Evolutionary conservation across 371 early-diverging fungal genomes (phyloP), one percentile per base, ranked within the genome.

Genomic region (Edhazardia aedis): DNA sequence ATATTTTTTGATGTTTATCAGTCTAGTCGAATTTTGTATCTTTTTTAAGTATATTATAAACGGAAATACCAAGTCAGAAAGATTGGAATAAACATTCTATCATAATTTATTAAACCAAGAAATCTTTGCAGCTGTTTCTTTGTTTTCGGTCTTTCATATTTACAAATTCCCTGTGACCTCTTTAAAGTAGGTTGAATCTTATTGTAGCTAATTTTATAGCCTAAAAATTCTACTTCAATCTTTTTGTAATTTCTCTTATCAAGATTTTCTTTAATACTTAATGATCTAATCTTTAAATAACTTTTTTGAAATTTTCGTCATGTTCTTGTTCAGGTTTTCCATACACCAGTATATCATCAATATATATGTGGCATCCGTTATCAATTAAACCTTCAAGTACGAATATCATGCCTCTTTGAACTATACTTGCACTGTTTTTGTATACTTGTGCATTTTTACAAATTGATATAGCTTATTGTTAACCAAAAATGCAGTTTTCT

Each of bases 381-480:
- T 42, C 48, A 14, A 48, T 54, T 11, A n/a, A 43, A 14, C 38
- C 48, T 37, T 50, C 28, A n/a, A 59, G 24, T 1, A 53, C 23
- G 3, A 22, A 16, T 21, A 47, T 24, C 48, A 59, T 54, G 1
- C 11, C 26, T 48, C 53, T 53, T 55, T 59, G 54, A 47, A 59
- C 53, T 11, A 59, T 23, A 4, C 54, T 55, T 18, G 60, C 48
- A 1, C 46, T 45, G 25, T 59, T 59, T 33, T 59, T 59, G 26
- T 39, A 59, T 0, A 47, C 60, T 38, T 47, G 46, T 1, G 54
- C 60, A 59, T 59, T 29, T 45, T 51, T 1, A 4, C 53, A 9
- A 48, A 48, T 3, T 45, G 46, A 12, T 16, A 16, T 3, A 45
- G 22, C 22, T 22, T 4, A 4, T 45, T 45, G n/a, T n/a, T n/a